phyloP scores from a whole-genome alignment of 2,329 filamentous ascomycete genomes.

The Thelonectria rubi region DNA sequence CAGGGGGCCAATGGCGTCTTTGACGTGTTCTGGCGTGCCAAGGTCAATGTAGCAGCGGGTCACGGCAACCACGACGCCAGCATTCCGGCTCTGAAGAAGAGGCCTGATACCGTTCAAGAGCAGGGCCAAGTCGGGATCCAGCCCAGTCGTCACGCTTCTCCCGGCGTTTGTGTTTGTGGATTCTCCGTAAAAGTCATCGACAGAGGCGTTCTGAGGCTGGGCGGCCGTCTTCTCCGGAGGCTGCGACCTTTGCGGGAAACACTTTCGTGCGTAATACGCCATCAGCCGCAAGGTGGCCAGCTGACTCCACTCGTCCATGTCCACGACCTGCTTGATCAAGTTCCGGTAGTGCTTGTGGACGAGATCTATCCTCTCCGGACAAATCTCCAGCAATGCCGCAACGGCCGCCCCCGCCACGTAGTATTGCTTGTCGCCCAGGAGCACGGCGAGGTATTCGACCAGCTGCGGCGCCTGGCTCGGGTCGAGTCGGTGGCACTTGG shows the following conservation, averaged over 20 bases:
- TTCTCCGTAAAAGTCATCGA: constrained; percentile 85
- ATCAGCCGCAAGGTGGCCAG: constrained; percentile 83
- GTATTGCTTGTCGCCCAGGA: constrained; percentile 92
- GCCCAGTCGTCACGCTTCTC: constrained; percentile 57
- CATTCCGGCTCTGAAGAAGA: constrained; percentile 91
- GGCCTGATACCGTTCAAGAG: constrained; percentile 82
- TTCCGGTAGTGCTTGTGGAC: constrained; percentile 90
- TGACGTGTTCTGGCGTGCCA: constrained; percentile 80
- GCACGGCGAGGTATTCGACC: constrained; percentile 78
- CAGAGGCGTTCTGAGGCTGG: constrained; percentile 49
- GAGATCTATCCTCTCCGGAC: constrained; percentile 85
- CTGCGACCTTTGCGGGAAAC: constrained; percentile 78
- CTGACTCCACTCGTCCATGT: constrained; percentile 99
- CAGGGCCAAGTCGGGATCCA: constrained; percentile 85
- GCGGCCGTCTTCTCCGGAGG: constrained; percentile 56
- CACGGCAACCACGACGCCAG: constrained; percentile 89
- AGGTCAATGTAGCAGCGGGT: constrained; percentile 86
- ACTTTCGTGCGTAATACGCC: constrained; percentile 84
- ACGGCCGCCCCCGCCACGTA: constrained; percentile 96
- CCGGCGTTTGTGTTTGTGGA: constrained; percentile 53
- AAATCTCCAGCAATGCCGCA: constrained; percentile 86
- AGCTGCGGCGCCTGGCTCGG: constrained; percentile 86
- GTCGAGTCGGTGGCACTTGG: constrained; percentile 94
- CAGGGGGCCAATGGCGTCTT: constrained; percentile 80
- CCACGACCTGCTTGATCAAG: constrained; percentile 88